Percentiles rank a stretch among this genome's conserved stretches.
These are phyloP conservation scores for Coemansia sp. DNA, from an alignment of 192 early-diverging fungal species.

Conservation along the genomic window DNA sequence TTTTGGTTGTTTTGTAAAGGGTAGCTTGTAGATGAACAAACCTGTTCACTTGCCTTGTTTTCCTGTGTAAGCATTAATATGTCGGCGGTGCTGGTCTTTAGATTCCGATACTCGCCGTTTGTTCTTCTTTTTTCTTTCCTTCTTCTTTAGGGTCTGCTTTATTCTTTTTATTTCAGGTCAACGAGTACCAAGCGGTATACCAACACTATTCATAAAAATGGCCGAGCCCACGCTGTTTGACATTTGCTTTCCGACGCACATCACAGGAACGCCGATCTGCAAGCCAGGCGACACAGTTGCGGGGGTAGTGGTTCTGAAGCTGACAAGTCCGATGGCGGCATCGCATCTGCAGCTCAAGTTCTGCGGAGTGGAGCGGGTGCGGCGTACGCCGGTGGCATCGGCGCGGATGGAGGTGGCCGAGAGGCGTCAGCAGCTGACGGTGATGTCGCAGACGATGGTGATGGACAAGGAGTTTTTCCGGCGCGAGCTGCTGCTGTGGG, in stretches of 20 bases:
- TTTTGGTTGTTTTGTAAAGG: neutral
- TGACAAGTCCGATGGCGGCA: constrained; percentile 41
- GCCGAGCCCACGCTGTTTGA: constrained; percentile 49
- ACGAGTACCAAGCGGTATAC: too few relatives aligned
- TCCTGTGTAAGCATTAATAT: constrained; percentile 1
- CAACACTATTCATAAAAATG: constrained; percentile 20
- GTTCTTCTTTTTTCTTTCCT: neutral
- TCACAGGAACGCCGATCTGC: constrained; percentile 46
- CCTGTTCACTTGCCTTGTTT: neutral
- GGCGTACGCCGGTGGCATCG: constrained; percentile 39
- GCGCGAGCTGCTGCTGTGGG: constrained; percentile 51
- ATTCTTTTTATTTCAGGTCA: constrained; percentile 1
- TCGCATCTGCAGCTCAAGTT: constrained; percentile 47
- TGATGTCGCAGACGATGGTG: constrained; percentile 46
- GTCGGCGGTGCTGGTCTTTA: neutral
- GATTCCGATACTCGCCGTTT: neutral
- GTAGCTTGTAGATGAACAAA: neutral
- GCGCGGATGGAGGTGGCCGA: constrained; percentile 25
- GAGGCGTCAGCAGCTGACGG: constrained; percentile 39
- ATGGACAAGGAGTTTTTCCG: constrained; percentile 58
- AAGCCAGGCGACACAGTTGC: constrained; percentile 52
- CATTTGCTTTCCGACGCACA: constrained; percentile 55
- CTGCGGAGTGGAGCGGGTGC: constrained; percentile 51
- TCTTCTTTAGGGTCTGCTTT: neutral
- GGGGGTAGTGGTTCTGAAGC: constrained; percentile 51